Conservation (phyloP, 2,329 filamentous ascomycete species). For the Bipolaris bicolor region DNA sequence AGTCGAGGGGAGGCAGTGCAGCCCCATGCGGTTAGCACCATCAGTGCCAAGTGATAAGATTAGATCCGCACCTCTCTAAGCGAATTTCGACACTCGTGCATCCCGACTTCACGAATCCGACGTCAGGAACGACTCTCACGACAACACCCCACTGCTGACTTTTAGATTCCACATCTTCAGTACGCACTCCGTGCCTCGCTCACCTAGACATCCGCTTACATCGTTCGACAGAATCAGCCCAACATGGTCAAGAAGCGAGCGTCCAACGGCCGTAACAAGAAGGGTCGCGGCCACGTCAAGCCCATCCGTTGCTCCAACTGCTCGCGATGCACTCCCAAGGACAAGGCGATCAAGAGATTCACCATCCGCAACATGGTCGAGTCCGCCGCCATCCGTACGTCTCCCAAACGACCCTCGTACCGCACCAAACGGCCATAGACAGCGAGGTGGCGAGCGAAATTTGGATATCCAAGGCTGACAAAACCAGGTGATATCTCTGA, state of each 20-base stretch:
- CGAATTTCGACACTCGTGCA: constrained; percentile 34
- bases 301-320: constrained; percentile 93
- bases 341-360: constrained; percentile 99
- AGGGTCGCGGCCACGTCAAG: constrained; percentile 99
- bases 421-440: constrained; percentile 3
- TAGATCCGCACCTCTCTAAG: constrained; percentile 32
- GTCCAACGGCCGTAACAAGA: constrained; percentile 97
- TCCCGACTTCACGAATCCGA: constrained; percentile 21
- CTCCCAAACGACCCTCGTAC: constrained; percentile 15
- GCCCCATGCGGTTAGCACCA: constrained; percentile 9
- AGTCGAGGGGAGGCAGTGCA: background rate
- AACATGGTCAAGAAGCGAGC: constrained; percentile 79
- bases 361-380: constrained; percentile 99
- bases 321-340: constrained; percentile 88
- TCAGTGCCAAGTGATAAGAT: constrained; percentile 42
- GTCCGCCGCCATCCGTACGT: constrained; percentile 98
- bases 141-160: constrained; percentile 45
- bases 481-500: constrained; percentile 97
- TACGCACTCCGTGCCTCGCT: constrained; percentile 28
- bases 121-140: constrained; percentile 35
- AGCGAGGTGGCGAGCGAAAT: constrained; percentile 3
- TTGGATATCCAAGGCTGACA: constrained; percentile 31
- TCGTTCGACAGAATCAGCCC: constrained; percentile 54
- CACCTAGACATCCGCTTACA: constrained; percentile 25
- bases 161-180: constrained; percentile 47